Conservation (phyloP, 1,284 basidiomycete species). For the Lentinus polychrous region DNA sequence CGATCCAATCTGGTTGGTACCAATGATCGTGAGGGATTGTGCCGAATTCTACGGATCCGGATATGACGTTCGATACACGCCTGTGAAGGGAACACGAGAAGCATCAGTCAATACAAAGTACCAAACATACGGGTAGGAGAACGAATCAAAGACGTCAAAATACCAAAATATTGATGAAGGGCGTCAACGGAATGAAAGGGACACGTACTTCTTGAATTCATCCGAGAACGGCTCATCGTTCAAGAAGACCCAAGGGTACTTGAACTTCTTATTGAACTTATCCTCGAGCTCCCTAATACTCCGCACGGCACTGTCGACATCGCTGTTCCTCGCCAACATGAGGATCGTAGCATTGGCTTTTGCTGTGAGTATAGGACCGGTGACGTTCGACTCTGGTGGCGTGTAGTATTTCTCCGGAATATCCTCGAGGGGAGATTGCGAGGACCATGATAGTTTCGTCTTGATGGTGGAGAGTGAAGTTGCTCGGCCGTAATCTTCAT, state of each 20-base stretch:
- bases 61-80: constrained; percentile 33
- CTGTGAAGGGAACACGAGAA: constrained; percentile 21
- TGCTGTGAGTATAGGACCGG: constrained; percentile 9
- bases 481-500: constrained; percentile 28
- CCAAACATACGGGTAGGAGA: no score
- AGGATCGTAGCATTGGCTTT: constrained; percentile 28
- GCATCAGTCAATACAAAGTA: no score
- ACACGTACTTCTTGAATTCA: constrained; percentile 55
- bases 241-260: constrained; percentile 70
- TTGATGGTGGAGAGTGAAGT: constrained; percentile 26
- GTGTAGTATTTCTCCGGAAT: constrained; percentile 8
- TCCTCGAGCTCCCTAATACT: constrained; percentile 55
- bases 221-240: constrained; percentile 69
- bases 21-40: constrained; percentile 39
- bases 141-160: no score
- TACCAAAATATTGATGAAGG: no score
- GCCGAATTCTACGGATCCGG: constrained; percentile 36
- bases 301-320: constrained; percentile 53
- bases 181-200: no score
- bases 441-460: constrained; percentile 16
- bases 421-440: not conserved
- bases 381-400: not conserved
- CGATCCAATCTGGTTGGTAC: constrained; percentile 64
- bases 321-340: constrained; percentile 62
- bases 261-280: constrained; percentile 57